Evolutionary conservation across 495 filamentous ascomycete genomes (phyloP).

Genomic region (Hypoxylon crocopeplum): DNA sequence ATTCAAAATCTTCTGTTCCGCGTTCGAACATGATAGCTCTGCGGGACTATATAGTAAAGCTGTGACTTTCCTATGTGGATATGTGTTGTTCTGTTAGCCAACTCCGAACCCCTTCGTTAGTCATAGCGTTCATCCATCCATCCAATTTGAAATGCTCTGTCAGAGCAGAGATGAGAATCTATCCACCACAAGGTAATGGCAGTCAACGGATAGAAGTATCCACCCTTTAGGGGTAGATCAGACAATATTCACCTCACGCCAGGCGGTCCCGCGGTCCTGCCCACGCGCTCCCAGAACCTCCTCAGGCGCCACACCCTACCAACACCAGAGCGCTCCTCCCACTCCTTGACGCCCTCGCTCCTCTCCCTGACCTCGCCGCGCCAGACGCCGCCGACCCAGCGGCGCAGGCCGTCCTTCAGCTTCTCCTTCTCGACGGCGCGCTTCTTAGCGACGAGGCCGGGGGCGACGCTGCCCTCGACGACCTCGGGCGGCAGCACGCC

Average conservation of each 20-base stretch:
- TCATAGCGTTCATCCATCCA: constrained; percentile 5
- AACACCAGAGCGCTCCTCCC: constrained; percentile 52
- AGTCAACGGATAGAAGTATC: background rate
- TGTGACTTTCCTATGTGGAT: background rate
- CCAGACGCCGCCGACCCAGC: constrained; percentile 58
- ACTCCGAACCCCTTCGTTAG: too few relatives aligned
- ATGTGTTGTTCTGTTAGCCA: constrained; percentile 1
- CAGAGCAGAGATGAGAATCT: background rate
- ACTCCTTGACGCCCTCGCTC: constrained; percentile 46
- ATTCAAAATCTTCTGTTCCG: constrained; percentile 2
- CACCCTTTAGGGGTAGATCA: background rate
- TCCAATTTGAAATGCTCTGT: constrained; percentile 4
- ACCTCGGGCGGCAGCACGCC: constrained; percentile 56
- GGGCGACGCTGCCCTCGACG: constrained; percentile 44
- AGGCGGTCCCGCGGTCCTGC: constrained; percentile 25
- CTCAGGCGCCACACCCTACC: constrained; percentile 59
- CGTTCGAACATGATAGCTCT: background rate
- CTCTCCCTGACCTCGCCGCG: constrained; percentile 48
- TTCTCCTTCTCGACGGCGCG: constrained; percentile 60
- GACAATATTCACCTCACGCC: background rate
- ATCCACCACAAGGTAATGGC: background rate
- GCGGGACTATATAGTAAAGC: background rate
- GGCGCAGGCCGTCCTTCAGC: constrained; percentile 60
- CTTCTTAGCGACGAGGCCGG: constrained; percentile 52
- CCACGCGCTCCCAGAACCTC: constrained; percentile 60